These are phyloP conservation scores for Daldinia vernicosa DNA, from an alignment of 495 filamentous ascomycete genomes.

Conservation along the genomic window DNA sequence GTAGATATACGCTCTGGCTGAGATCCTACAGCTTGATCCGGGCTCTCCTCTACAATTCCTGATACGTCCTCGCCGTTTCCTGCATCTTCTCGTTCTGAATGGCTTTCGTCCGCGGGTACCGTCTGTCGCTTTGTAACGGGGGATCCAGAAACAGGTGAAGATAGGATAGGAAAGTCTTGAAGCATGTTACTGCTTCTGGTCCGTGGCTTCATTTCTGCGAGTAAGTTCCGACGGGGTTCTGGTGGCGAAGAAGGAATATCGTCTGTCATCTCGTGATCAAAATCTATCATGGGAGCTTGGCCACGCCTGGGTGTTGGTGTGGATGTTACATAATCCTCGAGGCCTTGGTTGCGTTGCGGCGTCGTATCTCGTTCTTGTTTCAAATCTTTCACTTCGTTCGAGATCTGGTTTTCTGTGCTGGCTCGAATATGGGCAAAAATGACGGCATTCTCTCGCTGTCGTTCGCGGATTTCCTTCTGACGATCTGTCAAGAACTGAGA, in stretches of 20 bases:
- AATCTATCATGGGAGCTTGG: constrained; percentile 52
- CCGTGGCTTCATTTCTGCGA: constrained; percentile 56
- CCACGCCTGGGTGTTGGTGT: constrained; percentile 77
- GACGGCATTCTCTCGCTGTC: constrained; percentile 70
- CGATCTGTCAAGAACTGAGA: constrained; percentile 77
- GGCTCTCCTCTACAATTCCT: constrained; percentile 21
- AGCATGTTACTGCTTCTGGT: constrained; percentile 51
- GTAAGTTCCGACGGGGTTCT: constrained; percentile 55
- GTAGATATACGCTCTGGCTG: background rate
- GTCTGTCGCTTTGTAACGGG: constrained; percentile 41
- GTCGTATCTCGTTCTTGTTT: constrained; percentile 46
- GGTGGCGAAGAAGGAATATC: constrained; percentile 64
- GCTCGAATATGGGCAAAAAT: constrained; percentile 77
- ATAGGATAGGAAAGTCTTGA: constrained; percentile 58
- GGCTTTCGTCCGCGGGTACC: constrained; percentile 24
- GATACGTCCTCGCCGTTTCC: constrained; percentile 23
- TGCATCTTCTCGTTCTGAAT: constrained; percentile 19
- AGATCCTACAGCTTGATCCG: background rate
- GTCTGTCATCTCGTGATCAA: constrained; percentile 55
- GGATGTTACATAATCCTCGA: constrained; percentile 76
- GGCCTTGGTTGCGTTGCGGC: constrained; percentile 47
- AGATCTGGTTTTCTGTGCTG: constrained; percentile 54
- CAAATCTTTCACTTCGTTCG: constrained; percentile 6
- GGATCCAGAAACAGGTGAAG: constrained; percentile 57
- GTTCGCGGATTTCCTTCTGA: constrained; percentile 74